Evolutionary conservation across 2,329 filamentous ascomycete species (phyloP).

Genomic region (Nemania sp.): DNA sequence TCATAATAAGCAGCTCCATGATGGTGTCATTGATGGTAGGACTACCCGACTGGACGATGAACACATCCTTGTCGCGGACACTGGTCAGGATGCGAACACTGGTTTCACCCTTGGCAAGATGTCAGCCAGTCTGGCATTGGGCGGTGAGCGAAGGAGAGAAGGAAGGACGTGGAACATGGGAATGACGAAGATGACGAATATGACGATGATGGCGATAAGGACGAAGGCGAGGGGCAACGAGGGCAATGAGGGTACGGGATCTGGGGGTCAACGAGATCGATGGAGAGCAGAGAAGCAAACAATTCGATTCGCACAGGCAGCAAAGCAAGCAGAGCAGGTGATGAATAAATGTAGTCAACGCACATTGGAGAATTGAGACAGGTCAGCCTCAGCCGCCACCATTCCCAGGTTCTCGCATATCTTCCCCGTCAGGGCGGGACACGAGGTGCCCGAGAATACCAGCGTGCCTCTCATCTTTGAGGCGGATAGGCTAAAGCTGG

Average conservation of each 20-base stretch:
- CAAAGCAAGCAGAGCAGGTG: no score
- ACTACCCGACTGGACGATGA: constrained; percentile 97
- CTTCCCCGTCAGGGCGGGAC: constrained; percentile 65
- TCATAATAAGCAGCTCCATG: constrained; percentile 99
- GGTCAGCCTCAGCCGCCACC: constrained; percentile 65
- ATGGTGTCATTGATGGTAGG: constrained; percentile 96
- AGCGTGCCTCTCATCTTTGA: constrained; percentile 65
- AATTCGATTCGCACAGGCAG: constrained; percentile 5
- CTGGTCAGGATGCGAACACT: constrained; percentile 71
- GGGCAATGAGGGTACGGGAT: background rate
- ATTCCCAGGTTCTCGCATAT: constrained; percentile 73
- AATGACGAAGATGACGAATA: background rate
- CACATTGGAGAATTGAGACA: constrained; percentile 73
- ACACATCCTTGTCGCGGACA: constrained; percentile 97
- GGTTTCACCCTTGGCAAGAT: constrained; percentile 63
- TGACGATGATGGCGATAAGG: background rate
- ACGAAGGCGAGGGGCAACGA: no score
- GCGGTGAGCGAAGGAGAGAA: background rate
- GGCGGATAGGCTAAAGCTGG: constrained; percentile 28
- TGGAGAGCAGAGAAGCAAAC: constrained; percentile 4
- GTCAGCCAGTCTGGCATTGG: constrained; percentile 30
- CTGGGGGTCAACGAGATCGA: background rate
- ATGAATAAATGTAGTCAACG: constrained; percentile 42
- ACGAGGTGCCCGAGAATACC: constrained; percentile 70
- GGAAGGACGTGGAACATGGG: background rate